These are phyloP conservation scores for Cyclotella baltica DNA, from an alignment of 108 stramenopile genomes.

Conservation along the genomic window DNA sequence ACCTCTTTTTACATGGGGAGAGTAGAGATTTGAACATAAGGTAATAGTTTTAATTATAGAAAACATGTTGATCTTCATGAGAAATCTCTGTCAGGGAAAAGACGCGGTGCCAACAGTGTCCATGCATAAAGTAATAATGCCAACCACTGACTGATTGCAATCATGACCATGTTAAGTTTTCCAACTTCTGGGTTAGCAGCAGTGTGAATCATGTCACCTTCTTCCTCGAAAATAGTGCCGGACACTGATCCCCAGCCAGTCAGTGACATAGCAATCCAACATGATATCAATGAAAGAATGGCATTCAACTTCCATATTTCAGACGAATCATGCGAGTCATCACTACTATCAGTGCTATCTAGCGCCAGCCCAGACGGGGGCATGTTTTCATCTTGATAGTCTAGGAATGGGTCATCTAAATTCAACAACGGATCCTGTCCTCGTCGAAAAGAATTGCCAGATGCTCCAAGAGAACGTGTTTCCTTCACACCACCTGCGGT, in stretches of 20 bases:
- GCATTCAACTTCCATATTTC: constrained; percentile 92
- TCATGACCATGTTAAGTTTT: constrained; percentile 88
- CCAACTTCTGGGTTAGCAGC: constrained; percentile 89
- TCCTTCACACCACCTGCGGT: constrained; percentile 48
- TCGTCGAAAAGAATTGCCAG: constrained; percentile 31
- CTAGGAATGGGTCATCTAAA: constrained; percentile 82
- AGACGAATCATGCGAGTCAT: constrained; percentile 22
- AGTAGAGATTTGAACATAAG: background rate
- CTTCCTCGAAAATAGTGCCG: constrained; percentile 33
- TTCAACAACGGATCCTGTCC: constrained; percentile 57
- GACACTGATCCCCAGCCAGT: constrained; percentile 91
- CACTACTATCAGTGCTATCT: constrained; percentile 30
- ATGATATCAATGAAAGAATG: constrained; percentile 78
- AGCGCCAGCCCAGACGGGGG: constrained; percentile 72
- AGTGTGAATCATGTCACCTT: constrained; percentile 55
- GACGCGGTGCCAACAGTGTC: constrained; percentile 88
- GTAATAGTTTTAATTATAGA: background rate
- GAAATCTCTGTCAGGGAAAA: constrained; percentile 94
- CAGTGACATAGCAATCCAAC: constrained; percentile 92
- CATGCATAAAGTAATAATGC: constrained; percentile 86
- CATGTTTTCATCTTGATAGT: constrained; percentile 60
- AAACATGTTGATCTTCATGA: constrained; percentile 51
- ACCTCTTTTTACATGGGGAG: too few relatives aligned
- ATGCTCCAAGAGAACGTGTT: constrained; percentile 43
- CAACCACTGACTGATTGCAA: constrained; percentile 90